Evolutionary conservation across 495 filamentous ascomycete genomes (phyloP), one percentile per base, ranked within the genome.

Genomic region (Aspergillus cristatus): DNA sequence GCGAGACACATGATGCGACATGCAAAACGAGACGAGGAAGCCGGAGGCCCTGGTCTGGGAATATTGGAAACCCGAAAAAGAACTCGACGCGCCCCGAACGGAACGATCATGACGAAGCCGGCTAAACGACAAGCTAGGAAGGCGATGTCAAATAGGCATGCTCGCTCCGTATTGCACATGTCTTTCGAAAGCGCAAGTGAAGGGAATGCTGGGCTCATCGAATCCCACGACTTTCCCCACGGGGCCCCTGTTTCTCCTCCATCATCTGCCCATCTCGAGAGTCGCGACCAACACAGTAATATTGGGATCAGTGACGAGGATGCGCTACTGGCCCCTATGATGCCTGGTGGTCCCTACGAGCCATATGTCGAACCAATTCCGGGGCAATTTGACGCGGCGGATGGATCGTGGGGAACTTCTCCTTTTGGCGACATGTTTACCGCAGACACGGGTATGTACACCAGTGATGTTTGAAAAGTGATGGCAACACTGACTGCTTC

Each of bases 1-100:
- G 75, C 72, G 22, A 60, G 76, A 41, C 76, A 80, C 45, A 72
- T 78, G 62, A 55, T 60, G 28, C 71, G 76, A 6, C 76, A 80
- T 47, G 61, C 60, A 24, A 70, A 76, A 51, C 75, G 74, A 40
- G 76, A 80, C 44, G 67, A 68, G 35, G 72, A 76, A 53, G 74
- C 74, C 15, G 76, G 75, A 0, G 76, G 75, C 1, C 66, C 70
- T 32, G 76, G 76, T 0, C 51, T 64, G 32, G 76, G 76, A 1
- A 54, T 74, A 18, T 46, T 80, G 36, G 71, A 75, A n/a, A 80
- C 76, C 1, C 59, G 76, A 24, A 80, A 80, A 40, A 52, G 76
- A 34, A 71, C 72, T 40, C 75, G 75, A 57, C 67, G 71, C 41
- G 70, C 74, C 34, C 59, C 56, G 26, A 61, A 76, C 48, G 76